These are phyloP conservation scores for Phaeosphaeria sp. DNA, from an alignment of 2,329 filamentous ascomycete species.

Conservation along the genomic window DNA sequence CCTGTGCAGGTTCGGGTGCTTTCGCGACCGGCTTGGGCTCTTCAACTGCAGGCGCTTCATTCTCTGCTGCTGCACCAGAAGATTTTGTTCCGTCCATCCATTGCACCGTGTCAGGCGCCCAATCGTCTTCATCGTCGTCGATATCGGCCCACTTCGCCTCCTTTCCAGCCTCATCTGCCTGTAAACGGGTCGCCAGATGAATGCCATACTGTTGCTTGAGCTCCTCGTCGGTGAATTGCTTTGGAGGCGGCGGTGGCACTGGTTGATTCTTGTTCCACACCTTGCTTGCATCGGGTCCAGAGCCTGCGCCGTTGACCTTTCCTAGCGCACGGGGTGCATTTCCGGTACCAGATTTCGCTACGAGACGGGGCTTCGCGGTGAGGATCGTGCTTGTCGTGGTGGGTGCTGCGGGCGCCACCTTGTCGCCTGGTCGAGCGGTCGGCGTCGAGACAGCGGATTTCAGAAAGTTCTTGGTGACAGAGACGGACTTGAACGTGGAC, in stretches of 20 bases:
- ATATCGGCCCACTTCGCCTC: slow-evolving; percentile 90
- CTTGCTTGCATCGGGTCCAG: slow-evolving; percentile 73
- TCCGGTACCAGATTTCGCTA: slow-evolving; percentile 74
- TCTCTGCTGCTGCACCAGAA: slow-evolving; percentile 67
- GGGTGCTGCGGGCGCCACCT: slow-evolving; percentile 53
- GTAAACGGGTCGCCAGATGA: slow-evolving; percentile 79
- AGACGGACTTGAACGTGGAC: slow-evolving; percentile 82
- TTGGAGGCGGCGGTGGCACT: slow-evolving; percentile 73
- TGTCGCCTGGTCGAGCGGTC: slow-evolving; percentile 61
- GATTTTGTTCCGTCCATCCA: slow-evolving; percentile 91
- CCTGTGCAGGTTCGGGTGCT: slow-evolving; percentile 30
- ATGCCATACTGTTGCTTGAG: slow-evolving; percentile 84
- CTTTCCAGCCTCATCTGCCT: slow-evolving; percentile 74
- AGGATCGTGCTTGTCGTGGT: slow-evolving; percentile 58
- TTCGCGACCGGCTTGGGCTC: slow-evolving; percentile 35
- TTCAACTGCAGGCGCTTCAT: slow-evolving; percentile 36
- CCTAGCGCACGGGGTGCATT: slow-evolving; percentile 59
- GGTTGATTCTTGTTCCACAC: slow-evolving; percentile 93
- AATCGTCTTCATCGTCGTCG: slow-evolving; percentile 87
- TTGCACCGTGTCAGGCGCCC: slow-evolving; percentile 83
- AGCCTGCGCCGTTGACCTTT: slow-evolving; percentile 65
- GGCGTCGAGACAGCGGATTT: slow-evolving; percentile 68
- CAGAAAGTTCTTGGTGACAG: slow-evolving; percentile 84
- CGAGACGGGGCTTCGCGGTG: slow-evolving; percentile 71
- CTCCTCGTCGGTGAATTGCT: slow-evolving; percentile 86